Evolutionary conservation across 2,329 filamentous ascomycete genomes (phyloP).

Genomic region (Aspergillus oerlinghausenensis): DNA sequence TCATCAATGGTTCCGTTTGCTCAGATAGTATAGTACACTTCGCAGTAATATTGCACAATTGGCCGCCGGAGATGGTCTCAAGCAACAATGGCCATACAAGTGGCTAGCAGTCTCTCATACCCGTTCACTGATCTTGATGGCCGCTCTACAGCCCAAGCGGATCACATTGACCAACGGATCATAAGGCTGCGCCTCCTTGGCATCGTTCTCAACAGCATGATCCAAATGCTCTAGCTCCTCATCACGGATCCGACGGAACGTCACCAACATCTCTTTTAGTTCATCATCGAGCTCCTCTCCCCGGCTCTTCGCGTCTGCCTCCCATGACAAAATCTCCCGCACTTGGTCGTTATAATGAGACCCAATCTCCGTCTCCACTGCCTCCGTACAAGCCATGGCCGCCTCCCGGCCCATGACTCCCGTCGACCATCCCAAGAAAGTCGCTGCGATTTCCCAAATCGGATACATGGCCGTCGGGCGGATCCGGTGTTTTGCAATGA

Average conservation of each 20-base stretch:
- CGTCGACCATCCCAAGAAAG: constrained; percentile 81
- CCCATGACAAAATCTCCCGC: constrained; percentile 73
- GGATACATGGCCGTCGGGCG: constrained; percentile 92
- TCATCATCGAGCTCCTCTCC: constrained; percentile 80
- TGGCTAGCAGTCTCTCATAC: constrained; percentile 25
- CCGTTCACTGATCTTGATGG: constrained; percentile 75
- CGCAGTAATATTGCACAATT: neutral
- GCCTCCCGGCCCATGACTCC: constrained; percentile 85
- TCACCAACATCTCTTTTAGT: constrained; percentile 65
- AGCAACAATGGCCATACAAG: neutral
- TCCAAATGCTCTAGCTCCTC: constrained; percentile 97
- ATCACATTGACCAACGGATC: constrained; percentile 85
- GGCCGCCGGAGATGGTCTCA: neutral
- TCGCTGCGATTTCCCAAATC: constrained; percentile 76
- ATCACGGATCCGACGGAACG: constrained; percentile 79
- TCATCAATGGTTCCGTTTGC: neutral
- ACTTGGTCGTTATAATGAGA: constrained; percentile 95
- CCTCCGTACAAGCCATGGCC: constrained; percentile 97
- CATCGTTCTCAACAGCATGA: constrained; percentile 88
- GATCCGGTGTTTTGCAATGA: constrained; percentile 81
- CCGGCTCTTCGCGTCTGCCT: constrained; percentile 65
- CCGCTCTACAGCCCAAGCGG: constrained; percentile 80
- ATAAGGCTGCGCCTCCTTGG: constrained; percentile 83
- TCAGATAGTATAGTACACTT: neutral
- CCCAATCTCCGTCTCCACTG: constrained; percentile 96